Evolutionary conservation across 306 rosid species (phyloP), one percentile per base, ranked within the genome.

Genomic region (Prosopis cineraria): DNA sequence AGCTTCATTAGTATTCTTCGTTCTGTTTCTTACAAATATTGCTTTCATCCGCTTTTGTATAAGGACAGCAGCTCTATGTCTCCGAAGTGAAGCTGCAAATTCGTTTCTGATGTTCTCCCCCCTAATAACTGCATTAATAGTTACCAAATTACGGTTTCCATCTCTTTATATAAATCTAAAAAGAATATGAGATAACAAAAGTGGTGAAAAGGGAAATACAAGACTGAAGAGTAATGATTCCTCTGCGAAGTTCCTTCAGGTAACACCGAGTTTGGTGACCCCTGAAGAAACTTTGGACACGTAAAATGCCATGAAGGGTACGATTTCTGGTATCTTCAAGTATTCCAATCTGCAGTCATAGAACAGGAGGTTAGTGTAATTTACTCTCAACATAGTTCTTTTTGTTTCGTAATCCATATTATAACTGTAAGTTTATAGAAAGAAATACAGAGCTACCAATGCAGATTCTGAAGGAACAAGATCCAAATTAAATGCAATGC

Each of bases 241-340:
- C 97, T 72, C 87, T 84, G 84, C 74, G 76, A 63, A 93, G 90
- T 71, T 93, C 89, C 87, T 80, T 91, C 41, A 88, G 82, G 74
- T 85, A 80, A 78, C 90, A 75, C 20, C 97, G 93, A 73, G 91
- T 96, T 74, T 75, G 96, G 88, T 95, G 83, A 74, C 99, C 99
- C 90, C 97, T 93, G 82, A 91, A 93, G 84, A 94, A 95, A 90
- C 98, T 95, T 85, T 95, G 99, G 78, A 95, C 96, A 31, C 94
- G 90, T 74, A 95, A 84, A 83, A 93, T 82, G 40, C 99, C 97
- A 84, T 90, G 97, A 60, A 93, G 93, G 27, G 99, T 93, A 70
- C 97, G 98, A 59, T 91, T 95, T 88, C 99, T 87, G 62, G 98
- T 93, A 86, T 95, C 99, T 82, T 95, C 99, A 45, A 95, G 98